Evolutionary conservation across 2,329 filamentous ascomycete species (phyloP), one percentile per base, ranked within the genome.

Genomic region (Boeremia lycopersici): DNA sequence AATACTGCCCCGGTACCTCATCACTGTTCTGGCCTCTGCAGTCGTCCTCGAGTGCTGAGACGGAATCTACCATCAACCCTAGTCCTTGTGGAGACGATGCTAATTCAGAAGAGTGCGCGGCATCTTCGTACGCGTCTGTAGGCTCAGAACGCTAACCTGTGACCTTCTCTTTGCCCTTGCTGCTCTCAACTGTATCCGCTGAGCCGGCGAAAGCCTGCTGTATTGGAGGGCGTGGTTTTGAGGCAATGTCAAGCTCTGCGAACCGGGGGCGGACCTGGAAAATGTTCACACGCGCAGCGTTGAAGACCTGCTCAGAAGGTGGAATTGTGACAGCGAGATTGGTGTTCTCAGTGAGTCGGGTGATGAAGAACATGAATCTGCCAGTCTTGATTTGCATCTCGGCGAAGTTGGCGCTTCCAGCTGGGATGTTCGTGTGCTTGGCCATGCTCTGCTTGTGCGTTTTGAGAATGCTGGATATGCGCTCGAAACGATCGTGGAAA

Each of bases 401-500:
- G 41, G 86, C 86, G 66, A 93, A 93, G 74, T 92, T 89, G 75
- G 91, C 90, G 4, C 88, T 87, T 61, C 89, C 90, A 48, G 89
- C 87, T n/a, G 89, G 89, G 25, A 89, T 89, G 43, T 89, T 89
- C 1, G 89, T 92, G 74, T 90, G 91, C 64, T 89, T 86, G 51
- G 81, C 79, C 74, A 84, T 82, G 44, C 77, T 86, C 78, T 98
- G 93, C 80, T 98, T 99, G 81, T 98, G 97, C 55, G 93, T 93
- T 79, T 99, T 99, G 78, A 99, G 89, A 70, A 99, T 97, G 75
- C 96, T 98, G 59, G 89, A 95, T 71, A 99, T 90, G 64, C 90
- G 89, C 81, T 99, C 95, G 67, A 96, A 92, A 2, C 95, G 89
- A 76, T 99, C 95, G 45, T 89, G 89, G 59, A 91, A 96, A 1